Percentiles rank a stretch among this genome's conserved stretches.
phyloP scores from a whole-genome alignment of 1,284 basidiomycete species.

The Ustilago bromivora region DNA sequence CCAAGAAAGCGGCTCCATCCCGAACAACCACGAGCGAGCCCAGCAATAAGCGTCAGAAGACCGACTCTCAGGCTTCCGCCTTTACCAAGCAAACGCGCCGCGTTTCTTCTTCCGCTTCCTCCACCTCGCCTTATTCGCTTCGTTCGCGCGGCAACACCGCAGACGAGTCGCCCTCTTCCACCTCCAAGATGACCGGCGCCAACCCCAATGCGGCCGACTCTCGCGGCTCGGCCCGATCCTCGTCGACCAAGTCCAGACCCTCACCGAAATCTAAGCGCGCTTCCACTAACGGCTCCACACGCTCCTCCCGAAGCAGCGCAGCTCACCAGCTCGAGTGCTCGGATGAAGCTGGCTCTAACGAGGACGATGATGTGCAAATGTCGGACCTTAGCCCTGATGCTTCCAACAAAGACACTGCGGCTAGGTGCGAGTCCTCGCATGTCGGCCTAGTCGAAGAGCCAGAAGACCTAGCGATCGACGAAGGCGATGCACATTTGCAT shows the following conservation, averaged over 20 bases:
- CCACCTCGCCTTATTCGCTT: conserved; percentile 33
- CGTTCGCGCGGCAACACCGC: conserved; percentile 33
- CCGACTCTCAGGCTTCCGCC: conserved; percentile 10
- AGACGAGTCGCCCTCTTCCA: conserved; percentile 10
- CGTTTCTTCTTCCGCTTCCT: conserved; percentile 16
- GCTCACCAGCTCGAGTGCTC: conserved; percentile 30
- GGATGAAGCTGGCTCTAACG: conserved; percentile 21
- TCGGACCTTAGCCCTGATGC: conserved; percentile 19
- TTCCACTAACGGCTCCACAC: conserved; percentile 23
- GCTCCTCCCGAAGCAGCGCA: conserved; percentile 10
- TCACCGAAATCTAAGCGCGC: conserved; percentile 27
- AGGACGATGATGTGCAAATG: conserved; percentile 36
- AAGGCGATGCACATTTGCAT: conserved; percentile 15
- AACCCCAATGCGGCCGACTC: conserved; percentile 25
- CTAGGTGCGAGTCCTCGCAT: conserved; percentile 5
- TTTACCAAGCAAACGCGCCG: conserved; percentile 9
- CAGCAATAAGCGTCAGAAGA: conserved; percentile 40
- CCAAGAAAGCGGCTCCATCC: conserved; percentile 8
- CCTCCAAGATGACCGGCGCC: conserved; percentile 27
- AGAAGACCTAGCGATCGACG: conserved; percentile 1
- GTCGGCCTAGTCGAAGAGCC: conserved; percentile 29
- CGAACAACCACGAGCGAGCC: conserved; percentile 12
- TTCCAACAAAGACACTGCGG: conserved; percentile 4
- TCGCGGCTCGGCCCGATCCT: conserved; percentile 21
- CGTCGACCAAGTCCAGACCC: conserved; percentile 22